Evolutionary conservation across 805 yeast genomes (phyloP).

Genomic region (Lipomyces anomalus): DNA sequence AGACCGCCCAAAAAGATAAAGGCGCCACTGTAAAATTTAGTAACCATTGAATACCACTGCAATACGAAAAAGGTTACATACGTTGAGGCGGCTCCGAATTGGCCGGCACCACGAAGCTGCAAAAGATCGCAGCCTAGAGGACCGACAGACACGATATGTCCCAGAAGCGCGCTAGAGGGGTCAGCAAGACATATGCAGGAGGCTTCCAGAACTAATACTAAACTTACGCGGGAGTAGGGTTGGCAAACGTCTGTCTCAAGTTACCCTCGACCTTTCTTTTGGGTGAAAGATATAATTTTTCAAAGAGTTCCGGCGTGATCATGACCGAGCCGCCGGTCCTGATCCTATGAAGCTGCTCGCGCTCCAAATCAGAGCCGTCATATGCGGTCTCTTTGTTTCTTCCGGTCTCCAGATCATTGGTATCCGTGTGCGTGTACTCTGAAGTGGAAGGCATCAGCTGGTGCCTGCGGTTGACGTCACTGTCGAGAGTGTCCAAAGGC

Average conservation of each 20-base stretch:
- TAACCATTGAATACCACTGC: no score
- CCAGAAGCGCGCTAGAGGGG: constrained; percentile 12
- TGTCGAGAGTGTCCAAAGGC: no score
- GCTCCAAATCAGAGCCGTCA: no score
- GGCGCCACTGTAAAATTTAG: constrained; percentile 9
- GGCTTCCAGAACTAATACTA: background rate
- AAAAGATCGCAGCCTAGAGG: constrained; percentile 23
- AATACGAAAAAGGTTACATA: background rate
- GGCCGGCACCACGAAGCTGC: constrained; percentile 25
- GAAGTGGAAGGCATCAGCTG: no score
- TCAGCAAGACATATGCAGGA: no score
- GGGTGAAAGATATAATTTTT: constrained; percentile 23
- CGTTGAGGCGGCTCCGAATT: constrained; percentile 22
- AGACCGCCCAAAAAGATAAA: constrained; percentile 20
- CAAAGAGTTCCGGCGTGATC: constrained; percentile 25
- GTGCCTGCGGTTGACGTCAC: no score
- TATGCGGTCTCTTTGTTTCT: no score
- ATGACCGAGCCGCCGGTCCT: constrained; percentile 21
- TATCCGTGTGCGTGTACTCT: no score
- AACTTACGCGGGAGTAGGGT: constrained; percentile 24
- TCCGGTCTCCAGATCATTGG: no score
- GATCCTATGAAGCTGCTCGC: constrained; percentile 25
- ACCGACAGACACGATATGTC: constrained; percentile 17
- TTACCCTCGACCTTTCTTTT: constrained; percentile 15
- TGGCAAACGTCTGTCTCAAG: constrained; percentile 22